Evolutionary conservation across 108 stramenopile genomes (phyloP), one percentile per base, ranked within the genome.

Genomic region (Heterococcus sp.): DNA sequence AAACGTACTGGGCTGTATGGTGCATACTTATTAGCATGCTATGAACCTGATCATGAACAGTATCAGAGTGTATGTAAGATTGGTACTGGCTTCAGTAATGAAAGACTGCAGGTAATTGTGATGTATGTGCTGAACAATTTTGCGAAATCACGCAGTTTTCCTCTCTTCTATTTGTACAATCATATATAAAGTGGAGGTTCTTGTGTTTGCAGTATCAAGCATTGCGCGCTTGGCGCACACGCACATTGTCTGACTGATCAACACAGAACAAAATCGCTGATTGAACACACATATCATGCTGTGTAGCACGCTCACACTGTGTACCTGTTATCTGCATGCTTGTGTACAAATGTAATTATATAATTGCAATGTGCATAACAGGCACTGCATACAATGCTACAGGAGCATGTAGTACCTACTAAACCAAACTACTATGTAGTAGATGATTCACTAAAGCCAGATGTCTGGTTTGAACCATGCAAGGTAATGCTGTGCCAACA

Each of bases 31-130:
- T 88, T 98, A 71, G 99, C 97, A 4, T 97, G 95, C 91, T 98
- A 96, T 88, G 96, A 98, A 71, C 85, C 88, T 33, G 99, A 98
- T 35, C 80, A 91, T 31, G 97, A 98, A 76, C 93, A 95, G 85
- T 97, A 93, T 80, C 97, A 99, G 84, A 92, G 90, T 67, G 95
- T 99, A 0, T 98, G 97, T 91, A 99, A 98, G 87, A 93, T 98
- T 75, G 99, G 99, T 37, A 99, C 99, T 2, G 99, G 97, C 21
- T 99, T 99, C 87, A 80, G 69, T 3, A 70, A 80, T 38, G 71
- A 80, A 2, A 3, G 71, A 1, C 71, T 72, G 46, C 46, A 14
- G 46, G 46, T 58, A 21, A 8, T 8, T 58, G 46, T 58, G 8
- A 21, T 58, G 46, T 8, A 35, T 71, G 70, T 1, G 1, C 2